Evolutionary conservation across 2,329 filamentous ascomycete genomes (phyloP).

Genomic region (Colletotrichum zoysiae): DNA sequence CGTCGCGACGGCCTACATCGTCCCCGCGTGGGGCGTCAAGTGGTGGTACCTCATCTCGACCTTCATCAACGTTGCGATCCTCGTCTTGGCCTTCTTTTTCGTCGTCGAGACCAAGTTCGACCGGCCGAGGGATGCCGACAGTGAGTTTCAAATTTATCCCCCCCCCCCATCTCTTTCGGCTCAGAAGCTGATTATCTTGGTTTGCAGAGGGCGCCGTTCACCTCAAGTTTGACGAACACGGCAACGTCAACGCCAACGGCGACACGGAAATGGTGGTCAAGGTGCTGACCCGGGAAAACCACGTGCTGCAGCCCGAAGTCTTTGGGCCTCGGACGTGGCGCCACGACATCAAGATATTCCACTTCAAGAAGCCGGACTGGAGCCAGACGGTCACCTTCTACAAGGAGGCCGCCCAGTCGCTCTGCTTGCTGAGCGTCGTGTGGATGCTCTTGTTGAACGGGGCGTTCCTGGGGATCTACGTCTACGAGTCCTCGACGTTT

Average conservation of each 20-base stretch:
- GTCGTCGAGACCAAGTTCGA: conserved; percentile 43
- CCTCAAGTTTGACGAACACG: not conserved
- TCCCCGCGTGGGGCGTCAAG: conserved; percentile 35
- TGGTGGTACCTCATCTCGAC: conserved; percentile 46
- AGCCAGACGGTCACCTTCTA: conserved; percentile 38
- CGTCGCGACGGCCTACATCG: conserved; percentile 43
- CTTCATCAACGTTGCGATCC: conserved; percentile 39
- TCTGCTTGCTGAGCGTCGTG: conserved; percentile 43
- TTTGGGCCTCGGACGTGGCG: conserved; percentile 41
- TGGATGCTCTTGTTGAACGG: conserved; percentile 46
- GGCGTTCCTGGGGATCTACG: conserved; percentile 45
- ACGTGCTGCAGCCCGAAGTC: conserved; percentile 32
- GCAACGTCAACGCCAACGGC: not conserved
- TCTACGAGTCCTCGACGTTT: conserved; percentile 45
- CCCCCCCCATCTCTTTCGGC: rapidly evolving
- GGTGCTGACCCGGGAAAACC: conserved; percentile 25
- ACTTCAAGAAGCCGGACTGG: conserved; percentile 42
- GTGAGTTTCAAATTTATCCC: conserved; percentile 13
- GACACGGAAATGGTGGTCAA: conserved; percentile 18
- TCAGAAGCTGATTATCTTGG: not conserved
- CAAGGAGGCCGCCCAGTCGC: conserved; percentile 37
- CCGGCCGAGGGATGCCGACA: conserved; percentile 28
- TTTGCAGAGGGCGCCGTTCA: conserved; percentile 4
- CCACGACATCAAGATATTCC: conserved; percentile 45
- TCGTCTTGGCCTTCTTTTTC: conserved; percentile 40